Evolutionary conservation across 73 alveolate species (phyloP).

Genomic region (Breviolum minutum): DNA sequence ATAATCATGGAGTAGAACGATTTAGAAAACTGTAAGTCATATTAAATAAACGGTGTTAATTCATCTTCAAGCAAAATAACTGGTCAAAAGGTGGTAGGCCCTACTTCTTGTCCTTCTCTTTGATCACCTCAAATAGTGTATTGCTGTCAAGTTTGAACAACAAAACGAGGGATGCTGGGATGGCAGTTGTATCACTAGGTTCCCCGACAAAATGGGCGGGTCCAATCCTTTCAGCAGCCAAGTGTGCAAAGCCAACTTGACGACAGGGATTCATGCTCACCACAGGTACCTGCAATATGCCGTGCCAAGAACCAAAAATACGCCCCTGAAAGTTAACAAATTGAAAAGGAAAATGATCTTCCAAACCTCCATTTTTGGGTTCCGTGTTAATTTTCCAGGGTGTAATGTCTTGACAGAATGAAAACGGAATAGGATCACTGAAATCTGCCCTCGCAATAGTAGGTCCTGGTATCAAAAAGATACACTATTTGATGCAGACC

Average conservation of each 20-base stretch:
- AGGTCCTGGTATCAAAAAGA: too few relatives aligned
- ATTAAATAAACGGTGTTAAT: too few relatives aligned
- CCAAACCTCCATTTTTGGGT: background rate
- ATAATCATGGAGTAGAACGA: too few relatives aligned
- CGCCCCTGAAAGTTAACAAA: too few relatives aligned
- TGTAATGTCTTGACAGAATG: too few relatives aligned
- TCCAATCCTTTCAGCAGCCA: slow-evolving; percentile 46
- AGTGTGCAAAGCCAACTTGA: slow-evolving; percentile 57
- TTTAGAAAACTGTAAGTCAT: too few relatives aligned
- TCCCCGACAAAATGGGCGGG: slow-evolving; percentile 4
- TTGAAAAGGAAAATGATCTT: background rate
- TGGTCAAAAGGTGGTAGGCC: background rate
- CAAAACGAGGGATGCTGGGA: background rate
- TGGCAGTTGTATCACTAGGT: background rate
- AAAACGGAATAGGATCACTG: too few relatives aligned
- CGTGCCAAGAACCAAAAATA: background rate
- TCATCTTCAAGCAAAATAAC: too few relatives aligned
- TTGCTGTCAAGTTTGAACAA: background rate
- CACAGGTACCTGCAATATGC: slow-evolving; percentile 11
- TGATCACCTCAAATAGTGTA: too few relatives aligned
- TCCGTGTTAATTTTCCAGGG: too few relatives aligned
- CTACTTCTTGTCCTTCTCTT: background rate
- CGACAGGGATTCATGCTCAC: slow-evolving; percentile 65
- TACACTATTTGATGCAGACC: too few relatives aligned
- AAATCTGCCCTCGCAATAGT: too few relatives aligned